Percentiles rank a stretch among this genome's conserved stretches.
Evolutionary conservation across 2,329 filamentous ascomycete genomes (phyloP).

Genomic region (Nothophaeocryptopus gaeumannii): DNA sequence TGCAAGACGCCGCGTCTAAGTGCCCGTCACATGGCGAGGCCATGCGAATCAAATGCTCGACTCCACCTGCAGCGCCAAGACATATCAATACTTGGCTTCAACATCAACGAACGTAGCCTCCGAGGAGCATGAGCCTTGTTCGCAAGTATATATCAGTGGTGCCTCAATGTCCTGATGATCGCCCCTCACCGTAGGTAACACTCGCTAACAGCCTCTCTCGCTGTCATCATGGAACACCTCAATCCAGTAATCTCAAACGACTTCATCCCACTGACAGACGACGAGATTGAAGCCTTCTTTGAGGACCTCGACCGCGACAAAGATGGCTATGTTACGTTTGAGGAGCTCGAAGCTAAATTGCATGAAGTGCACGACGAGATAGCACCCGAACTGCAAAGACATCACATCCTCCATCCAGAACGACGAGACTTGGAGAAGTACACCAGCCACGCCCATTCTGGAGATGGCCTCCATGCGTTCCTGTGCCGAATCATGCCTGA

Average conservation of each 20-base stretch:
- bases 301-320: slow-evolving; percentile 53
- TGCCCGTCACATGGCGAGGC: background rate
- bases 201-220: background rate
- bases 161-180: background rate
- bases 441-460: slow-evolving; percentile 8
- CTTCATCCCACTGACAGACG: slow-evolving; percentile 38
- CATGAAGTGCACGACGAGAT: slow-evolving; percentile 54
- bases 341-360: slow-evolving; percentile 53
- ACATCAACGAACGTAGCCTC: slow-evolving; percentile 1
- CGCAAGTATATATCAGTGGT: slow-evolving; percentile 3
- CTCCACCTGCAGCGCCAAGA: slow-evolving; percentile 10
- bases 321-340: slow-evolving; percentile 53
- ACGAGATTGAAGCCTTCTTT: slow-evolving; percentile 54
- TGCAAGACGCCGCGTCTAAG: background rate
- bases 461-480: slow-evolving; percentile 49
- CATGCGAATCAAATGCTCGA: slow-evolving; percentile 6
- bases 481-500: slow-evolving; percentile 48
- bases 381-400: slow-evolving; percentile 45
- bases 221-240: slow-evolving; percentile 11
- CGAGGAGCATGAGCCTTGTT: slow-evolving; percentile 6
- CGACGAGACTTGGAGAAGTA: slow-evolving; percentile 30
- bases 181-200: background rate
- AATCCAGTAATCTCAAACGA: slow-evolving; percentile 15
- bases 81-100: slow-evolving; percentile 10
- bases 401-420: slow-evolving; percentile 44